A percentile compares a stretch with the other conserved stretches of the same genome.
phyloP scores from a whole-genome alignment of 768 basidiomycete genomes.

The Clitopilus hobsonii region DNA sequence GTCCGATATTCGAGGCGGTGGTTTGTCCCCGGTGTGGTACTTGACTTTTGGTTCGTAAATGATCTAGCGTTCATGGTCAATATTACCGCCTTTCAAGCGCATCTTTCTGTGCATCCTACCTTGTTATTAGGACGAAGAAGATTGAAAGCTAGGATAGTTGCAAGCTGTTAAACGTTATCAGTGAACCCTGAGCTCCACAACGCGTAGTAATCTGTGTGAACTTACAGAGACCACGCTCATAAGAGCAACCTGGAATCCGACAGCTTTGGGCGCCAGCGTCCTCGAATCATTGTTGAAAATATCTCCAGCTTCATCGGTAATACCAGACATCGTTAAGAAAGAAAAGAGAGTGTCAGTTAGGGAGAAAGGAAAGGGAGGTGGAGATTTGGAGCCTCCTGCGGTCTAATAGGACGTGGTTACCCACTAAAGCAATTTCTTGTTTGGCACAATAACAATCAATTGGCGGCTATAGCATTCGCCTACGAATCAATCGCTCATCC shows the following conservation, averaged over 20 bases:
- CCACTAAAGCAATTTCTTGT: not conserved
- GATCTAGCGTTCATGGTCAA: conserved; percentile 40
- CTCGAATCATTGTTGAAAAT: conserved; percentile 42
- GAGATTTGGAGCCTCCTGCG: conserved; percentile 6
- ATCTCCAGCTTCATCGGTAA: conserved; percentile 30
- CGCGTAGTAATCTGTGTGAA: conserved; percentile 6
- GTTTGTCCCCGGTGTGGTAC: conserved; percentile 75
- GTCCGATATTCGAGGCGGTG: conserved; percentile 77
- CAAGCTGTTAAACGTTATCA: conserved; percentile 34
- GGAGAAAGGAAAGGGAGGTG: not conserved
- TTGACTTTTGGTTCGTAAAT: conserved; percentile 94
- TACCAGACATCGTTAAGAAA: conserved; percentile 22
- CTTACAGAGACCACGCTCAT: conserved; percentile 73
- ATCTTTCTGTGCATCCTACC: conserved; percentile 30
- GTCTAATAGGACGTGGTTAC: conserved; percentile 1
- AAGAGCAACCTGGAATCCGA: conserved; percentile 70
- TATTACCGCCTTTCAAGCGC: not conserved
- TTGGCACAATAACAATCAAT: conserved; percentile 1
- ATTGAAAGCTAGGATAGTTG: conserved; percentile 76
- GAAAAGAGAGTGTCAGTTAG: conserved; percentile 3
- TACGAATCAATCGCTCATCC: not conserved
- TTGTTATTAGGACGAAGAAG: conserved; percentile 84
- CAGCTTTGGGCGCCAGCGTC: conserved; percentile 77
- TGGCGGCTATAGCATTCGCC: not conserved
- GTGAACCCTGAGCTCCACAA: conserved; percentile 4